Evolutionary conservation across 176 grass and related monocot genomes (phyloP).

Genomic region (Otatea glauca): DNA sequence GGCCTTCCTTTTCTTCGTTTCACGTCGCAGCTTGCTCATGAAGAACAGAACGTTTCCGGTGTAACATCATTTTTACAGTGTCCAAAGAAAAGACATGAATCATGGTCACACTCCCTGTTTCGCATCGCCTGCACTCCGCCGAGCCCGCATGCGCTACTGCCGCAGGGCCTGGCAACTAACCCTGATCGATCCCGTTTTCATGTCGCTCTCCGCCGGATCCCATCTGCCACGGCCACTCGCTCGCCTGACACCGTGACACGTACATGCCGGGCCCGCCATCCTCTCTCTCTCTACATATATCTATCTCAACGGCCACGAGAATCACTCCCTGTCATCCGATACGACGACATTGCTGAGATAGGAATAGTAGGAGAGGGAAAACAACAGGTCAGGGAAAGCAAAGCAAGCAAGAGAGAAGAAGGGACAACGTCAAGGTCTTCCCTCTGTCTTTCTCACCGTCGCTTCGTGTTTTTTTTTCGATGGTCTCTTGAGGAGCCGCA

Average conservation of each 20-base stretch:
- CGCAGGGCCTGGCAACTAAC: not conserved
- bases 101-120: not conserved
- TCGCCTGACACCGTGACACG: not conserved
- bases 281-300: not conserved
- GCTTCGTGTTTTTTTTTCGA: not conserved
- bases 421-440: too few relatives aligned
- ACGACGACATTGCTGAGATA: not conserved
- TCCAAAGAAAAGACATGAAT: too few relatives aligned
- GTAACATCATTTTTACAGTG: too few relatives aligned
- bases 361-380: not conserved
- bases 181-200: not conserved
- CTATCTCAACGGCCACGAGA: not conserved
- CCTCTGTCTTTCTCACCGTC: not conserved
- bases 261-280: not conserved
- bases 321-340: not conserved
- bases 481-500: not conserved
- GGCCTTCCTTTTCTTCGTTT: too few relatives aligned
- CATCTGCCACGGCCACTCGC: not conserved
- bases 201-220: not conserved
- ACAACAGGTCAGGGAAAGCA: not conserved
- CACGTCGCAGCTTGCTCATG: too few relatives aligned
- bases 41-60: too few relatives aligned
- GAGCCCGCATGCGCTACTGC: not conserved
- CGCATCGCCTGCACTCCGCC: not conserved
- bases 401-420: not conserved